Conservation (phyloP, 2,329 filamentous ascomycete species). For the Alternaria ventricosa region DNA sequence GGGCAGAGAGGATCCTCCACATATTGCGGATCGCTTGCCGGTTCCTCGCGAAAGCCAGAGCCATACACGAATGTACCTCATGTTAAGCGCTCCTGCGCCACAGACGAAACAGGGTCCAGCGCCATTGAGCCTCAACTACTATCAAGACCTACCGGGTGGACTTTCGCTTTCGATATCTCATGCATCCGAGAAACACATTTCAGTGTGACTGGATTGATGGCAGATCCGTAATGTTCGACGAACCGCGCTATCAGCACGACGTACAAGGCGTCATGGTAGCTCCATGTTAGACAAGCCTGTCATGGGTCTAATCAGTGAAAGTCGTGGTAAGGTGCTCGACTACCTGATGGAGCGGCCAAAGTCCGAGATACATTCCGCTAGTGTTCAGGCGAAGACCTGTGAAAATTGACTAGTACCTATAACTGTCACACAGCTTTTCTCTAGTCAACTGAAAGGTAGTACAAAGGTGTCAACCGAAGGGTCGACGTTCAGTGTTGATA, state of each 20-base stretch:
- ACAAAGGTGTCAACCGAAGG: not conserved
- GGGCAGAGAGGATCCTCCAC: slow-evolving; percentile 34
- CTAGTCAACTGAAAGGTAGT: not conserved
- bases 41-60: slow-evolving; percentile 40
- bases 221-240: not conserved
- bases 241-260: not conserved
- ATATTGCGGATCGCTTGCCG: slow-evolving; percentile 41
- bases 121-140: slow-evolving; percentile 16
- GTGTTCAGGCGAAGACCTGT: not conserved
- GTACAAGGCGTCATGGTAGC: not conserved
- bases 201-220: not conserved
- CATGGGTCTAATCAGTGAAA: not conserved
- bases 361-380: not conserved
- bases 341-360: not conserved
- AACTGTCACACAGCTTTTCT: not conserved
- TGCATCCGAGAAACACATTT: not conserved
- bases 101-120: slow-evolving; percentile 21
- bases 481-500: not conserved
- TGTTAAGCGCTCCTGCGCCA: slow-evolving; percentile 25
- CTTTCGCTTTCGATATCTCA: not conserved
- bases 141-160: slow-evolving; percentile 6
- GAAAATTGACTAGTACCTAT: not conserved
- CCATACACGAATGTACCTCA: slow-evolving; percentile 26
- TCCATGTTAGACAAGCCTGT: not conserved
- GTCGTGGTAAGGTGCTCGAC: not conserved